Base-by-base conservation (phyloP, 2,329 filamentous ascomycete genomes). In the Rachicladosporium sp. region DNA sequence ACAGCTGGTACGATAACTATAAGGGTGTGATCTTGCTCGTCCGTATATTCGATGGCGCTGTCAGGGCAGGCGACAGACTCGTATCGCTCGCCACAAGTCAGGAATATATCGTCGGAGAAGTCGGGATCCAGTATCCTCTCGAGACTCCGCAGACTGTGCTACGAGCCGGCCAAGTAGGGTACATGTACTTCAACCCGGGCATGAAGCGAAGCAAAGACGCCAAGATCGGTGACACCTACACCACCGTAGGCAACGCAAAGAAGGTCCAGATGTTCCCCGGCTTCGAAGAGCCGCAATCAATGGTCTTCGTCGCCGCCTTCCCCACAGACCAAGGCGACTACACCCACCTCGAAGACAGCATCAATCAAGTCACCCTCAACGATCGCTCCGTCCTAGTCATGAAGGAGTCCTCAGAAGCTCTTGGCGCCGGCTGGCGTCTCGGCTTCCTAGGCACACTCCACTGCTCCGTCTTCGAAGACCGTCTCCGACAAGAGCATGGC, bases 381-480 rank as follows among this genome's bases (percentile, higher is more conserved):
- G 91, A 98, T 60, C 79, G 91, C 43, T 94, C 87, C 57, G 85
- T 98, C 27, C 94, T 87, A 3, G 68, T 96, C 35, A 82, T 88
- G 51, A 96, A 96, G 58, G 91, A 96, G 57, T 85, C 84, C 19
- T 95, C 88, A 0, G 87, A 96, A 55, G 91, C 91, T 1, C 69
- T 98, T 0, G 91, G 91, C 1, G 84, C 89, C 1, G 91, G 91
- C 2, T 98, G 91, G 81, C 79, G 91, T 34, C 67, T 98, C 8
- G 91, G 91, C 0, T 98, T 98, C 56, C 65, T 98, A 3, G 91
- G 91, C n/a, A 96, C 88, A 9, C 68, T 98, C 35, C 91, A 98
- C 60, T 96, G 91, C 64, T 96, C 88, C n/a, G 91, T 98, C 4
- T 98, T 98, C 52, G 88, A 98, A 62, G 91, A 98, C 61, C 82